These are phyloP conservation scores for Cryoendolithus antarcticus DNA, from an alignment of 2,329 filamentous ascomycete genomes.

Conservation along the genomic window DNA sequence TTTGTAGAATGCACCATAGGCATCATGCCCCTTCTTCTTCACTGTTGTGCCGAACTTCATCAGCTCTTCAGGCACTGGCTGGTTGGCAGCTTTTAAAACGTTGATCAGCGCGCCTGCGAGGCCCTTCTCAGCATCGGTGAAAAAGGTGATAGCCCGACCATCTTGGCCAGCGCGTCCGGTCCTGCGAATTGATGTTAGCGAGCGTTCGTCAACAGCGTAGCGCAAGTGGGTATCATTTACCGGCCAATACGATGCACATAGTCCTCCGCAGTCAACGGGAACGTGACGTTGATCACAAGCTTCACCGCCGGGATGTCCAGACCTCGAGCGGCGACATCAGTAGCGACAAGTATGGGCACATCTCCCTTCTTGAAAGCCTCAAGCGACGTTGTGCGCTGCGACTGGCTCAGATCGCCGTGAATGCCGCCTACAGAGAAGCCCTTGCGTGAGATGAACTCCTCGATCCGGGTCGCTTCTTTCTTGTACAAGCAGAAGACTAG, in stretches of 20 bases:
- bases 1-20: conserved; percentile 92
- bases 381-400: conserved; percentile 74
- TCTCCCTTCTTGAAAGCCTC: conserved; percentile 81
- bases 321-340: conserved; percentile 88
- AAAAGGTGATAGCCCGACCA: conserved; percentile 81
- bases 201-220: background rate
- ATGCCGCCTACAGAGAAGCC: conserved; percentile 82
- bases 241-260: conserved; percentile 91
- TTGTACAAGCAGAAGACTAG: conserved; percentile 96
- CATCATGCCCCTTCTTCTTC: conserved; percentile 95
- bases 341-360: conserved; percentile 79
- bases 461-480: conserved; percentile 87
- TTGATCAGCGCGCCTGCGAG: conserved; percentile 89
- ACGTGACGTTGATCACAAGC: conserved; percentile 87
- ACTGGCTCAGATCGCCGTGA: conserved; percentile 83
- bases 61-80: conserved; percentile 77
- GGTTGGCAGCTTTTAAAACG: conserved; percentile 84
- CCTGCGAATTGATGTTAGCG: conserved; percentile 30
- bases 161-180: conserved; percentile 87
- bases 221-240: conserved; percentile 14
- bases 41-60: conserved; percentile 96
- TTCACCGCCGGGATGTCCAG: conserved; percentile 93
- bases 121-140: conserved; percentile 88
- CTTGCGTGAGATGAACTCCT: conserved; percentile 64
- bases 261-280: conserved; percentile 89